Percentiles rank a stretch among this genome's conserved stretches.
These are phyloP conservation scores for Phytophthora cryptogea DNA, from an alignment of 352 stramenopile genomes.

Conservation along the genomic window DNA sequence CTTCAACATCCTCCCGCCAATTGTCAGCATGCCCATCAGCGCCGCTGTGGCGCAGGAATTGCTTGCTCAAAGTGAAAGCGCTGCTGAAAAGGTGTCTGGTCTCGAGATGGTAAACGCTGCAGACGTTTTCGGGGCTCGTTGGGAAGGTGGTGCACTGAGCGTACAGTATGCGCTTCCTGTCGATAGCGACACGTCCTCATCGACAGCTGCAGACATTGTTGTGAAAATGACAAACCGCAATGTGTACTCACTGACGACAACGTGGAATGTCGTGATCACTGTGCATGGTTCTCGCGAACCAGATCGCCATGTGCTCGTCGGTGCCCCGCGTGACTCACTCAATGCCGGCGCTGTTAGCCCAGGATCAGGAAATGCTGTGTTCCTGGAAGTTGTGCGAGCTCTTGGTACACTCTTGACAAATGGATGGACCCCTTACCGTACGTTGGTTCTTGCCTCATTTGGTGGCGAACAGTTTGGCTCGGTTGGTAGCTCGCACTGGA, in stretches of 20 bases:
- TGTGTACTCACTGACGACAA: slow-evolving; percentile 74
- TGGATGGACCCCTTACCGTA: slow-evolving; percentile 80
- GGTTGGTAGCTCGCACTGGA: slow-evolving; percentile 83
- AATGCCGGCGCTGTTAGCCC: slow-evolving; percentile 67
- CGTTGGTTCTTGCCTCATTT: slow-evolving; percentile 76
- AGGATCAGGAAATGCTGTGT: slow-evolving; percentile 79
- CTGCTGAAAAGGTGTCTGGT: slow-evolving; percentile 12
- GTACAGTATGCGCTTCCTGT: slow-evolving; percentile 37
- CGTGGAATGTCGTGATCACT: slow-evolving; percentile 82
- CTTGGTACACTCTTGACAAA: slow-evolving; percentile 65
- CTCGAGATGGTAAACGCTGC: slow-evolving; percentile 35
- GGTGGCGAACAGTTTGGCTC: slow-evolving; percentile 81
- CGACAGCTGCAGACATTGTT: slow-evolving; percentile 24
- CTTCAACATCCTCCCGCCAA: slow-evolving; percentile 74
- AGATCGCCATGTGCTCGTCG: slow-evolving; percentile 81
- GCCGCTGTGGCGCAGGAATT: slow-evolving; percentile 58
- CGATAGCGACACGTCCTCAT: slow-evolving; percentile 29
- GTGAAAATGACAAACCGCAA: slow-evolving; percentile 64
- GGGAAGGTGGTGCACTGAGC: slow-evolving; percentile 36
- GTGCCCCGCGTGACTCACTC: slow-evolving; percentile 65
- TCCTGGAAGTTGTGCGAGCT: slow-evolving; percentile 68
- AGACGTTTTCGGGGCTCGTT: slow-evolving; percentile 47
- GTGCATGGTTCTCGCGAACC: slow-evolving; percentile 69
- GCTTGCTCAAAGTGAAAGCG: slow-evolving; percentile 33
- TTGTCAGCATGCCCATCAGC: slow-evolving; percentile 79